Percentiles rank a stretch among this genome's conserved stretches.
These are phyloP conservation scores for Penicillium sp. DNA, from an alignment of 2,329 filamentous ascomycete species.

Conservation along the genomic window DNA sequence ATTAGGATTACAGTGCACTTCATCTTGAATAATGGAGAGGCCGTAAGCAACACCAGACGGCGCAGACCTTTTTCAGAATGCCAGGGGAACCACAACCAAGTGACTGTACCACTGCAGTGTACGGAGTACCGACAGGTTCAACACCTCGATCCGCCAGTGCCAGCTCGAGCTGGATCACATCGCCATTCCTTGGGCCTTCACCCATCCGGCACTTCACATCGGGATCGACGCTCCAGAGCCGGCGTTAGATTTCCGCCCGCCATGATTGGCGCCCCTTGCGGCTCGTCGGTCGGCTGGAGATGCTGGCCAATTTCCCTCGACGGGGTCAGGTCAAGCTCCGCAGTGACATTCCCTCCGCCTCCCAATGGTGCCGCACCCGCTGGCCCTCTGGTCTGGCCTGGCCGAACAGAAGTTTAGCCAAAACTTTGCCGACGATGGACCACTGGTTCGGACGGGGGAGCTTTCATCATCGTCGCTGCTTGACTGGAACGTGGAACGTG, in stretches of 20 bases:
- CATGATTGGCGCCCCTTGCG: slow-evolving; percentile 16
- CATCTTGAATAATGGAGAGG: not conserved
- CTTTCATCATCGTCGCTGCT: not conserved
- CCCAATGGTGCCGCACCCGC: not conserved
- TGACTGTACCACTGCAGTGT: too few relatives aligned
- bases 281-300: slow-evolving; percentile 7
- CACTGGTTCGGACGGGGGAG: not conserved
- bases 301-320: not conserved
- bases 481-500: not conserved
- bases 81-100: not conserved
- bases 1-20: not conserved
- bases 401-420: not conserved
- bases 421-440: not conserved
- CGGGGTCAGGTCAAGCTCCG: not conserved
- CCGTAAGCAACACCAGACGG: not conserved
- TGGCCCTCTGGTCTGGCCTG: not conserved
- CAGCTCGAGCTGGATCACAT: not conserved
- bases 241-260: slow-evolving; percentile 12
- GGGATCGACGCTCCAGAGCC: slow-evolving; percentile 20
- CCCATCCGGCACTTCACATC: slow-evolving; percentile 19
- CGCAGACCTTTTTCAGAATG: not conserved
- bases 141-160: not conserved
- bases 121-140: too few relatives aligned
- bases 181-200: not conserved
- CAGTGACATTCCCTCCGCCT: not conserved